These are phyloP conservation scores for Metrosideros polymorpha DNA, from an alignment of 441 rosid genomes.

Conservation along the genomic window DNA sequence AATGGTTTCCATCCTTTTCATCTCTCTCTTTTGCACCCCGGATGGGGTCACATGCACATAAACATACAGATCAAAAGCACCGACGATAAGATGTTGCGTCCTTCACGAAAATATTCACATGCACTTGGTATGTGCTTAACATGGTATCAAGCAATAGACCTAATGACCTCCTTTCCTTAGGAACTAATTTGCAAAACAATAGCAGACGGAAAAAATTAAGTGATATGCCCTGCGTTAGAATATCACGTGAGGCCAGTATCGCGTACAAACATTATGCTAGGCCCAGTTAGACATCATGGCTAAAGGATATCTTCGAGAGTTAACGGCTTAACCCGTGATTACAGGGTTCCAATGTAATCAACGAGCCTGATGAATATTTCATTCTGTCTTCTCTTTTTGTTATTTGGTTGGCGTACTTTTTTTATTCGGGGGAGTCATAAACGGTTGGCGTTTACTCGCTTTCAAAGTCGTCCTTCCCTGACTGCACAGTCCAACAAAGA, in stretches of 20 bases:
- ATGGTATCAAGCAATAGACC: too few species aligned
- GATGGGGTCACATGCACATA: too few species aligned
- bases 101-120: background rate
- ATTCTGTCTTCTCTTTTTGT: background rate
- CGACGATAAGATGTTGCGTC: background rate
- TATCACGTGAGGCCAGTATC: background rate
- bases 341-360: background rate
- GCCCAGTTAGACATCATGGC: background rate
- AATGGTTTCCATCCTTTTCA: too few species aligned
- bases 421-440: too few species aligned
- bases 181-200: too few species aligned
- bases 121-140: background rate
- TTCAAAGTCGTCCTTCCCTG: background rate
- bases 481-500: background rate
- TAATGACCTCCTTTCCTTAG: too few species aligned
- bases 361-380: background rate
- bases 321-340: background rate
- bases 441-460: background rate
- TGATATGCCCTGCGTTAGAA: accelerated
- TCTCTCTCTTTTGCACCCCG: too few species aligned
- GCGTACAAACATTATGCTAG: background rate
- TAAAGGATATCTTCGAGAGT: background rate
- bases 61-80: background rate
- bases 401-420: background rate
- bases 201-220: background rate